These are phyloP conservation scores for Boletus speciosus DNA, from an alignment of 768 basidiomycete species.

Conservation along the genomic window DNA sequence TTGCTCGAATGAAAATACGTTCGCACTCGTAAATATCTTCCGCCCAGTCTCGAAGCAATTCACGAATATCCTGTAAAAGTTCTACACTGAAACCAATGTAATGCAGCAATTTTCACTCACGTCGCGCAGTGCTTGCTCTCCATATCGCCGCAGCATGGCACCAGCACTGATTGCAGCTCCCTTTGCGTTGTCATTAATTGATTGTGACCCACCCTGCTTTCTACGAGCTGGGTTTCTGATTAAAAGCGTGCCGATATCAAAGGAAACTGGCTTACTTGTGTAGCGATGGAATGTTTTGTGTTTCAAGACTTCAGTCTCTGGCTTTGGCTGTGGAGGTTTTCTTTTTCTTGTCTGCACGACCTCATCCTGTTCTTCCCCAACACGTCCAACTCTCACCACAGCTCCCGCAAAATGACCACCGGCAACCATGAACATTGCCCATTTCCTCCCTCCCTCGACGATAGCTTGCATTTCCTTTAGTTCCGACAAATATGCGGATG, in stretches of 20 bases:
- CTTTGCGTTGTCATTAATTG: slow-evolving; percentile 88
- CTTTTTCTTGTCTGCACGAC: slow-evolving; percentile 44
- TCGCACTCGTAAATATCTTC: slow-evolving; percentile 87
- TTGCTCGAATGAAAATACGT: slow-evolving; percentile 89
- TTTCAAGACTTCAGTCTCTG: slow-evolving; percentile 75
- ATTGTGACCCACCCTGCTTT: slow-evolving; percentile 96
- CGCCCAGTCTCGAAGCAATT: slow-evolving; percentile 77
- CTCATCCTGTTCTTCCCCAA: slow-evolving; percentile 41
- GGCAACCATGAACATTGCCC: slow-evolving; percentile 96
- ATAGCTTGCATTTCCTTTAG: slow-evolving; percentile 63
- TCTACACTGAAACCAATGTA: background rate
- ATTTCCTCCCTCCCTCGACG: slow-evolving; percentile 59
- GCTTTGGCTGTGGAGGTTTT: slow-evolving; percentile 62
- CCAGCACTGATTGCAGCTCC: slow-evolving; percentile 92
- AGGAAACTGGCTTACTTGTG: slow-evolving; percentile 65
- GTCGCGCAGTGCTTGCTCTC: slow-evolving; percentile 88
- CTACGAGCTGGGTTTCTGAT: slow-evolving; percentile 67
- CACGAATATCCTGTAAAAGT: slow-evolving; percentile 74
- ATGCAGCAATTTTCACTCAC: slow-evolving; percentile 43
- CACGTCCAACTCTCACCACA: slow-evolving; percentile 65
- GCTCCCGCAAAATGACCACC: slow-evolving; percentile 98
- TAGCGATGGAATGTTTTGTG: slow-evolving; percentile 99
- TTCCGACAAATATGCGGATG: slow-evolving; percentile 52
- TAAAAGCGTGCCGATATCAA: slow-evolving; percentile 1
- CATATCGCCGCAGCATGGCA: slow-evolving; percentile 89